A percentile compares a stretch with the other conserved stretches of the same genome.
These are phyloP conservation scores for Pleurotus platypus DNA, from an alignment of 768 basidiomycete species.

Conservation along the genomic window DNA sequence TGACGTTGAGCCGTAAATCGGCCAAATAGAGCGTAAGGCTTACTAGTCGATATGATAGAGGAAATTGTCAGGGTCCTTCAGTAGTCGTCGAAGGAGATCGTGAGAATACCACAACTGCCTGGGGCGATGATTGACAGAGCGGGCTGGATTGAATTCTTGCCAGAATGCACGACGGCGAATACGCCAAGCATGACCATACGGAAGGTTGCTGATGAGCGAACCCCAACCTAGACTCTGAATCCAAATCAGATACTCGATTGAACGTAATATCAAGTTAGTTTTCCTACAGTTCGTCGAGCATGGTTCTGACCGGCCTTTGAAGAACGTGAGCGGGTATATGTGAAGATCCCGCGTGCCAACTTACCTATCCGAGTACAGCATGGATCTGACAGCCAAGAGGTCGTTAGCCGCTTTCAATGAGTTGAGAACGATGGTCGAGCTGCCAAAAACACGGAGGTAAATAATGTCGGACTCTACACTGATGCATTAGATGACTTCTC, in stretches of 20 bases:
- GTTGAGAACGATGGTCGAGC: constrained; percentile 33
- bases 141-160: constrained; percentile 26
- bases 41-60: constrained; percentile 13
- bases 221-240: not conserved
- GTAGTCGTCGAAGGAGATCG: constrained; percentile 24
- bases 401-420: constrained; percentile 30
- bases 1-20: too few species aligned
- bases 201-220: constrained; percentile 26
- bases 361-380: constrained; percentile 36
- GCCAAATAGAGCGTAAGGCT: not conserved
- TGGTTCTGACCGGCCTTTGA: not conserved
- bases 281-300: not conserved
- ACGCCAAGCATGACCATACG: constrained; percentile 34
- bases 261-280: not conserved
- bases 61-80: constrained; percentile 22
- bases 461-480: constrained; percentile 25
- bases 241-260: not conserved
- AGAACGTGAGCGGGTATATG: not conserved
- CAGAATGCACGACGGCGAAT: constrained; percentile 31
- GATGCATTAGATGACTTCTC: not conserved
- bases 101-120: constrained; percentile 27
- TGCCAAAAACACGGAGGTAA: constrained; percentile 24
- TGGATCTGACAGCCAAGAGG: constrained; percentile 36
- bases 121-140: constrained; percentile 20
- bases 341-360: not conserved